Evolutionary conservation across 495 filamentous ascomycete species (phyloP), one percentile per base, ranked within the genome.

Genomic region (Trichodelitschia bisporula): DNA sequence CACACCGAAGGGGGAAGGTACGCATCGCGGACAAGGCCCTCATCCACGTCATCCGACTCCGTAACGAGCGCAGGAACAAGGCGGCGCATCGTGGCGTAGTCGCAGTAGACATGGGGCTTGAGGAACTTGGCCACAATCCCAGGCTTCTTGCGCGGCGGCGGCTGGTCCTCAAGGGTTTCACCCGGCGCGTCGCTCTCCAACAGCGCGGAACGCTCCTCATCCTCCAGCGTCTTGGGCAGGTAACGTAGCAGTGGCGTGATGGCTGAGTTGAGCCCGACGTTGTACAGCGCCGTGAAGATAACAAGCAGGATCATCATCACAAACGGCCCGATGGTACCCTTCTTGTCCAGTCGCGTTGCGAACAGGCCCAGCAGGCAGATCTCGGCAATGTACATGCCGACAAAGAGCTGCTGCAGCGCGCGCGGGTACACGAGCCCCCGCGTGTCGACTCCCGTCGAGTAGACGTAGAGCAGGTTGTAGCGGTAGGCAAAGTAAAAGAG

Each of bases 381-480:
- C 36, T 83, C 68, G 19, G 69, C 62, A 11, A 97, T 54, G 50
- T 97, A 97, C 33, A 86, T 61, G 38, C 86, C 86, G 1, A 75
- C 70, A 25, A 83, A 73, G 36, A 89, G 66, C 39, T 97, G 86
- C 48, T 93, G 82, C 37, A 97, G 54, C n/a, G 77, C 86, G 20
- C 70, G 68, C 3, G 76, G 70, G 46, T 93, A 97, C 37, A 75
- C 66, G 20, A 76, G 66, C 33, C 86, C 86, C 40, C 89, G 79
- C 16, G 86, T 93, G 53, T 97, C 84, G 45, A 93, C 72, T 31
- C 59, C 37, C 18, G 73, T 63, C 43, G 89, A 77, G 30, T 72
- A 78, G 30, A 92, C 79, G 50, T 89, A 97, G 28, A 97, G 62
- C 42, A 95, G 47, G 46, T 97, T 91, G 61, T 97, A 95, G 3